Evolutionary conservation across 176 grass and related monocot species (phyloP).

Genomic region (Carex parvula): DNA sequence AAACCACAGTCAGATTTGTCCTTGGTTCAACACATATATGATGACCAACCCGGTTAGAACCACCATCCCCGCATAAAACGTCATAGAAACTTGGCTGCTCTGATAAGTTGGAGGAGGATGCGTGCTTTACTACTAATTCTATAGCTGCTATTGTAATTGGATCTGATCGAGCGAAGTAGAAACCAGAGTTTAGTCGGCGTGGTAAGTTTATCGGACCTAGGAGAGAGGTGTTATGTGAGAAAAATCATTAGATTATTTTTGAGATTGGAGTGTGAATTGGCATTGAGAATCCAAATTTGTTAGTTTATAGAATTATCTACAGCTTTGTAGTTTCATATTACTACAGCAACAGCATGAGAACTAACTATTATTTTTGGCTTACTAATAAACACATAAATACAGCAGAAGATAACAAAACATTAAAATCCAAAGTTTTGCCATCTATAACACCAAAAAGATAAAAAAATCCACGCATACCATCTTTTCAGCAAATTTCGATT

Average conservation of each 20-base stretch:
- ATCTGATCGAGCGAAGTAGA: slow-evolving; percentile 74
- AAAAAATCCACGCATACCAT: no score
- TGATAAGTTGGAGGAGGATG: slow-evolving; percentile 46
- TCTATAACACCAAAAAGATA: background rate
- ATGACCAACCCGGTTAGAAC: slow-evolving; percentile 39
- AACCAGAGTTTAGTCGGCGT: slow-evolving; percentile 74
- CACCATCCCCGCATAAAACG: slow-evolving; percentile 61
- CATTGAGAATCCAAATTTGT: background rate
- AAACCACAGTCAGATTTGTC: slow-evolving; percentile 54
- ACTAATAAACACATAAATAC: background rate
- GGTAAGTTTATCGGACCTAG: slow-evolving; percentile 84
- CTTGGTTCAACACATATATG: slow-evolving; percentile 52
- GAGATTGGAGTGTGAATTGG: background rate
- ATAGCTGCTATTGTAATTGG: slow-evolving; percentile 44
- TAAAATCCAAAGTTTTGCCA: background rate
- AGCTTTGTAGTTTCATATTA: background rate
- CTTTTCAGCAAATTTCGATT: no score
- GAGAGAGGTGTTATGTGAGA: background rate
- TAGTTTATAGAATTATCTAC: background rate
- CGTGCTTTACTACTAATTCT: slow-evolving; percentile 73
- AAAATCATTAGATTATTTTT: background rate
- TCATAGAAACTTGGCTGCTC: slow-evolving; percentile 97
- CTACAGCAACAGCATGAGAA: background rate
- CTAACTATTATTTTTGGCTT: background rate
- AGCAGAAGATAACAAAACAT: background rate